Evolutionary conservation across 2,329 filamentous ascomycete genomes (phyloP).

Genomic region (Botrytis paeoniae): DNA sequence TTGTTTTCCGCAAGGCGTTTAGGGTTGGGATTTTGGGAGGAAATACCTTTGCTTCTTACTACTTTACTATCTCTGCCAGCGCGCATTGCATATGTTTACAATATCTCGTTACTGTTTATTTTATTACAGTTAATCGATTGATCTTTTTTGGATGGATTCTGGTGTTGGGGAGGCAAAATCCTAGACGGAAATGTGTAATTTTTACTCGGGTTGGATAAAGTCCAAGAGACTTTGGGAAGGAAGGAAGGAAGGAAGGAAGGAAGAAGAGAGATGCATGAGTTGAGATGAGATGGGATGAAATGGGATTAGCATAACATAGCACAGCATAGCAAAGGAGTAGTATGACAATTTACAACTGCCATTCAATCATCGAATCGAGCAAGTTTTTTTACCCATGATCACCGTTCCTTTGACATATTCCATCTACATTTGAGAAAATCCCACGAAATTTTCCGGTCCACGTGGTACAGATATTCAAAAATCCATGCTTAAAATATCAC

Average conservation of each 20-base stretch:
- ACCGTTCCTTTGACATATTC: background rate
- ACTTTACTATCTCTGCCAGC: slow-evolving; percentile 8
- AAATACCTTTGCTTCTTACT: slow-evolving; percentile 14
- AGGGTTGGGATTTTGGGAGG: background rate
- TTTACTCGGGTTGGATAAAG: background rate
- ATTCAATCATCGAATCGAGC: background rate
- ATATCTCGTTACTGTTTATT: slow-evolving; percentile 1
- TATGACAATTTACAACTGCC: slow-evolving; percentile 2
- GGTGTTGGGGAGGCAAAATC: slow-evolving; percentile 16
- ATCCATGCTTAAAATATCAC: background rate
- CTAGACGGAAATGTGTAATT: slow-evolving; percentile 18
- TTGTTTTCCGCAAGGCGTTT: slow-evolving; percentile 8
- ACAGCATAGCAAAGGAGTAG: background rate
- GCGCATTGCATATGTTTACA: slow-evolving; percentile 14
- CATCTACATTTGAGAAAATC: background rate
- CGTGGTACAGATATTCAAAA: background rate
- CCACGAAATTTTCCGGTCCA: background rate
- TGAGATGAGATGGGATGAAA: background rate
- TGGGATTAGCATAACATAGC: background rate
- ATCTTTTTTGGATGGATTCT: slow-evolving; percentile 15
- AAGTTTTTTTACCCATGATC: background rate
- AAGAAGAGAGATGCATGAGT: background rate
- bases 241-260: background rate
- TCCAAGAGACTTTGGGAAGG: background rate
- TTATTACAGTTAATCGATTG: slow-evolving; percentile 1